These are phyloP conservation scores for Acanthamoeba lugdunensis DNA, from an alignment of 208 protist genomes.

Conservation along the genomic window DNA sequence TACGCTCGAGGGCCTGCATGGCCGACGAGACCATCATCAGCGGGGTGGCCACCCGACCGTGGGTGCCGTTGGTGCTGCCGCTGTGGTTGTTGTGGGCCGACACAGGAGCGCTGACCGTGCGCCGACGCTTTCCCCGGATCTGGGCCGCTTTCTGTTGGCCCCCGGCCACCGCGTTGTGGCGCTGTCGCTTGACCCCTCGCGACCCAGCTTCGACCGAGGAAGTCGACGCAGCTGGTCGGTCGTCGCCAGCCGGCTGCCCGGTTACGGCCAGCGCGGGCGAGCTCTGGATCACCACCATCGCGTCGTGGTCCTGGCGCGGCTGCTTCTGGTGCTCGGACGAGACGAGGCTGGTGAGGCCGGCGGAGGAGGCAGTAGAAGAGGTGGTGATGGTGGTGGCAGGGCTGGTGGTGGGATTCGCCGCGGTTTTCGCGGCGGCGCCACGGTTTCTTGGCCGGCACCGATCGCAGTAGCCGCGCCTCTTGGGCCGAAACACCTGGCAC, in stretches of 20 bases:
- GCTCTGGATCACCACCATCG: neutral
- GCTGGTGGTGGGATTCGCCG: neutral
- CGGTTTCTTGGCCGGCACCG: constrained; percentile 41
- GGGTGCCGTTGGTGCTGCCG: too few relatives aligned
- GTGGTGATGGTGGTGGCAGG: neutral
- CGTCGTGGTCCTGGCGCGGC: neutral
- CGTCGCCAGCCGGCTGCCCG: neutral
- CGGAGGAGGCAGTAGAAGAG: neutral
- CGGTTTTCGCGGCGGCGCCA: neutral
- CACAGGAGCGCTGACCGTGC: neutral
- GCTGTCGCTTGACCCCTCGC: neutral
- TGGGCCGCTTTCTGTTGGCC: neutral
- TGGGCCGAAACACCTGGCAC: constrained; percentile 34
- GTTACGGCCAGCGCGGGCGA: neutral
- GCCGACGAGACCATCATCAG: neutral
- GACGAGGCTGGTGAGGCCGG: neutral
- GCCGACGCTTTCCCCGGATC: constrained; percentile 13
- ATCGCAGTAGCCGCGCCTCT: constrained; percentile 52
- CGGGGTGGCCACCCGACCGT: neutral
- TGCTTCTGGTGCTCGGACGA: neutral
- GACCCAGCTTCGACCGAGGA: neutral
- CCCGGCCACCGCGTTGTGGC: too few relatives aligned
- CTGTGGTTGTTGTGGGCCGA: too few relatives aligned
- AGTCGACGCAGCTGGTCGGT: neutral
- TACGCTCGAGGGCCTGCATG: neutral